phyloP scores from a whole-genome alignment of 257 asterid genomes.

The Eucommia ulmoides region DNA sequence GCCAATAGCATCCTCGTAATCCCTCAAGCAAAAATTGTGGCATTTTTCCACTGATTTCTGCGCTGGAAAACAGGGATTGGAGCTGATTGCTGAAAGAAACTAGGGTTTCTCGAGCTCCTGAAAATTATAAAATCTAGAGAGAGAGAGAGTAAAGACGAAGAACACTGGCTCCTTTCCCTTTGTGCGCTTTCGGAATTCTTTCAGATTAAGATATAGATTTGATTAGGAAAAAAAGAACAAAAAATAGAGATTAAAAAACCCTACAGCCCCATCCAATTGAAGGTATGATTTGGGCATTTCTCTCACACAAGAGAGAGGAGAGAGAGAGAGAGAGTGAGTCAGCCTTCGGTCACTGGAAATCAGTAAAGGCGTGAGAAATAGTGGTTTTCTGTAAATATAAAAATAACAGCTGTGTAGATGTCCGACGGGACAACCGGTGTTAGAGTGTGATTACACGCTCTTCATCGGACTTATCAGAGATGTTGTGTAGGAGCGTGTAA shows the following conservation, averaged over 20 bases:
- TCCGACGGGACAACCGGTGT: too few relatives aligned
- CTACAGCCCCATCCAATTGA: slow-evolving; percentile 7
- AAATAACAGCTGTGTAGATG: slow-evolving; percentile 21
- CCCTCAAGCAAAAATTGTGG: slow-evolving; percentile 6
- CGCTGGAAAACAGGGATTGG: slow-evolving; percentile 30
- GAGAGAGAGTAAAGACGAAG: too few relatives aligned
- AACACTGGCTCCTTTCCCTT: neutral
- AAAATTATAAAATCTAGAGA: neutral
- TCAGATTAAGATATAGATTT: neutral
- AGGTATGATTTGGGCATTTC: neutral
- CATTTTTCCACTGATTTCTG: slow-evolving; percentile 21
- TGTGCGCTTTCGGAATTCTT: neutral
- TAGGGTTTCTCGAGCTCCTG: slow-evolving; percentile 4
- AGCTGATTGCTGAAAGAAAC: slow-evolving; percentile 19
- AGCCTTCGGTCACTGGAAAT: slow-evolving; percentile 14
- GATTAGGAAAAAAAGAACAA: too few relatives aligned
- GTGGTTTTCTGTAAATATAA: slow-evolving; percentile 24
- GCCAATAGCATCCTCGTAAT: slow-evolving; percentile 9
- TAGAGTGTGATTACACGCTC: too few relatives aligned
- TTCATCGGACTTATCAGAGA: too few relatives aligned
- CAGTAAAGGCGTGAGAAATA: slow-evolving; percentile 22
- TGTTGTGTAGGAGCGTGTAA: too few relatives aligned
- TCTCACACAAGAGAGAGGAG: slow-evolving; percentile 6
- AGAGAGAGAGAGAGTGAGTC: slow-evolving; percentile 19
- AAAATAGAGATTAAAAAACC: slow-evolving; percentile 11